Conservation (phyloP, 176 grass and related monocot species). For the Tillandsia fasciculata region DNA sequence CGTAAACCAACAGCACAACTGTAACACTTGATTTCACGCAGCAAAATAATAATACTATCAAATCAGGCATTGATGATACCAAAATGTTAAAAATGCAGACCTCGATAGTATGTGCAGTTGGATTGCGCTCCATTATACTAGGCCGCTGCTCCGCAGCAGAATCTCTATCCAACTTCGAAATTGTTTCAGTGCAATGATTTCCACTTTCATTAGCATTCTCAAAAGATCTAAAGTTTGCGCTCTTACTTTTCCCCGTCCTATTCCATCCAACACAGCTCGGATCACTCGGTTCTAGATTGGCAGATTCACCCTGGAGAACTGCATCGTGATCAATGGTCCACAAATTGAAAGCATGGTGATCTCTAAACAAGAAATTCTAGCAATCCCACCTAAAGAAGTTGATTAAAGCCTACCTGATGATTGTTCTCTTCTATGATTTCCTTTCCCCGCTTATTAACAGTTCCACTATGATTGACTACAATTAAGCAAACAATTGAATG, state of each 20-base stretch:
- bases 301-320: neutral
- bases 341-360: neutral
- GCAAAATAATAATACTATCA: too few species aligned
- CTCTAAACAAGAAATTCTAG: neutral
- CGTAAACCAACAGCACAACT: too few species aligned
- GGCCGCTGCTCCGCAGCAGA: neutral
- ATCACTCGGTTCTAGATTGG: neutral
- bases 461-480: too few species aligned
- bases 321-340: neutral
- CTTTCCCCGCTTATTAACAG: too few species aligned
- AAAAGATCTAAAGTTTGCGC: neutral
- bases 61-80: too few species aligned
- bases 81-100: neutral
- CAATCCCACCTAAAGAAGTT: neutral
- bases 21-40: too few species aligned
- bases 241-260: neutral
- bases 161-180: neutral
- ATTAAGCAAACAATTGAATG: too few species aligned
- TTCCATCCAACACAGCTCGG: neutral
- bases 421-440: neutral
- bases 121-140: conserved; percentile 14
- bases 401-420: neutral
- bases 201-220: neutral
- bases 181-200: neutral
- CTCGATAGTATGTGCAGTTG: conserved; percentile 16